phyloP scores from a whole-genome alignment of 2,329 filamentous ascomycete genomes.

The Cylindrodendrum hubeiense region DNA sequence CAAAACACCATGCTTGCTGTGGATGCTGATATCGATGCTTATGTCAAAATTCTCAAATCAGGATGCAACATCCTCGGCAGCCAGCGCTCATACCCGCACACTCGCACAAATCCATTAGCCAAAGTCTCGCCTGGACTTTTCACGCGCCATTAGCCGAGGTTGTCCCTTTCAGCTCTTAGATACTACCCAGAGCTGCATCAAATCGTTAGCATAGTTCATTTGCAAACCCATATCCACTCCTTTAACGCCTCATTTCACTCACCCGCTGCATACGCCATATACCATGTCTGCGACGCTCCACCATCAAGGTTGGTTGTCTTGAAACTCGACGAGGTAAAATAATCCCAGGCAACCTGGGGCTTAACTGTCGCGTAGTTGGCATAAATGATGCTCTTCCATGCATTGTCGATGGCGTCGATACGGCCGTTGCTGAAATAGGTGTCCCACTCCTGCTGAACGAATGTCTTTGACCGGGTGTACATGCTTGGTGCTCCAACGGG shows the following conservation, averaged over 20 bases:
- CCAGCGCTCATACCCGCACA: neutral
- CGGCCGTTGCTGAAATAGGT: conserved; percentile 79
- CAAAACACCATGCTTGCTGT: neutral
- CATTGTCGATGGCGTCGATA: conserved; percentile 74
- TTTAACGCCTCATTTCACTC: conserved; percentile 55
- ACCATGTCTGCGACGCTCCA: conserved; percentile 88
- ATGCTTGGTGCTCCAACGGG: conserved; percentile 78
- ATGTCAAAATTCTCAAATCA: neutral
- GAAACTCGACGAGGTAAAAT: conserved; percentile 78
- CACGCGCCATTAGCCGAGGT: neutral
- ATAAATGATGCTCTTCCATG: conserved; percentile 89
- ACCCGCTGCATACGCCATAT: conserved; percentile 83
- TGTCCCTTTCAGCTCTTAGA: conserved; percentile 13
- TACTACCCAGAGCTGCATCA: conserved; percentile 36
- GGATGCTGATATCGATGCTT: neutral
- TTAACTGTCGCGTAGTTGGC: conserved; percentile 86
- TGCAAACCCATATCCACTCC: neutral
- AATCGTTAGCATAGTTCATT: conserved; percentile 30
- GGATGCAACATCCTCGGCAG: neutral
- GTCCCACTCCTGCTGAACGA: conserved; percentile 87
- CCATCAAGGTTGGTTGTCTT: conserved; percentile 80
- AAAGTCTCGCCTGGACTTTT: conserved; percentile 1
- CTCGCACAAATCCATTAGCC: neutral
- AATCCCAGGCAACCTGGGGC: conserved; percentile 76
- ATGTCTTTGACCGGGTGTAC: conserved; percentile 74